Base-by-base conservation (phyloP, 768 basidiomycete genomes). In the Filobasidium floriforme region DNA sequence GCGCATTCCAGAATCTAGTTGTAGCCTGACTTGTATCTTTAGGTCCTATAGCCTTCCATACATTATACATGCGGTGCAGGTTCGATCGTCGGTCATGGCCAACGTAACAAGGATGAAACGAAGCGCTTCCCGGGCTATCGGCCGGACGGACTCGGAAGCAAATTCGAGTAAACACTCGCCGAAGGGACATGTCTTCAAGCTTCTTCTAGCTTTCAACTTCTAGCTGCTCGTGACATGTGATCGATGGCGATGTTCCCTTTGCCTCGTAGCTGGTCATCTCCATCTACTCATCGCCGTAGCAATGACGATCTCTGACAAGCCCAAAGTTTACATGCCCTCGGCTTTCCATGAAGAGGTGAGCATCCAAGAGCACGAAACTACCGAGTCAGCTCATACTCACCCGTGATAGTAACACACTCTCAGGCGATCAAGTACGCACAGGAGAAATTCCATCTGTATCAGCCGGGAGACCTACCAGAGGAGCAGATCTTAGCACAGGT, bases 351-450 rank as follows among this genome's bases (percentile, higher is more conserved):
- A 69, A 12, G 66, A 69, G 59, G 68, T 63, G 57, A 65, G 64
- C 28, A 19, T 32, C 32, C 46, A 49, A 49, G 46, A n/a, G n/a
- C n/a, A n/a, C n/a, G n/a, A n/a, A n/a, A n/a, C n/a, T n/a, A n/a
- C n/a, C n/a, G n/a, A n/a, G n/a, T n/a, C n/a, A n/a, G n/a, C 57
- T 15, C 41, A 59, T 14, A 41, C 19, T 37, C 44, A n/a, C 3
- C 24, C 28, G 55, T 24, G 1, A 7, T 10, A 7, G 14, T 12
- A 14, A 11, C 28, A 1, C 7, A 22, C 19, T 32, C n/a, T 9
- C 40, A 68, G 62, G 71, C 74, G 0, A 73, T 74, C 59, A 66
- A 63, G 51, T 70, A 73, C 51, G 76, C 76, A 12, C 65, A 61
- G 32, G 60, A 57, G 28, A 41, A 66, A 28, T 77, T 77, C 61